Conservation (phyloP, 352 stramenopile species). For the Phytopythium sindhum region DNA sequence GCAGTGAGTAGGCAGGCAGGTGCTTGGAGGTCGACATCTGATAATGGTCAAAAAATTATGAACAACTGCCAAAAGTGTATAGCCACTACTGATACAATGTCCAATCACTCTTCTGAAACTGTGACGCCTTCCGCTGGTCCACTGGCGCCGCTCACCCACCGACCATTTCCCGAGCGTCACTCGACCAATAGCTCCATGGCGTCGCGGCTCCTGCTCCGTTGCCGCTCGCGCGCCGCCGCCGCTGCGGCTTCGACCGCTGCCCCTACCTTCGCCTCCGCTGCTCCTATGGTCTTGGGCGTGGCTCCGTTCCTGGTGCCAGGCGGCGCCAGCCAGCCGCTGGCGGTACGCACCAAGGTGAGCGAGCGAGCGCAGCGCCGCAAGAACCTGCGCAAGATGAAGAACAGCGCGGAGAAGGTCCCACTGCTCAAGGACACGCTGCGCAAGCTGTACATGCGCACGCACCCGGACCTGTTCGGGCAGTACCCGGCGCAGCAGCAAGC, state of each 20-base stretch:
- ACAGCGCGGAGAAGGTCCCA: slow-evolving; percentile 47
- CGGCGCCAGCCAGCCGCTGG: slow-evolving; percentile 8
- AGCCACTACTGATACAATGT: background rate
- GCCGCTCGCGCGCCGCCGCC: background rate
- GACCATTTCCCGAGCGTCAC: no score
- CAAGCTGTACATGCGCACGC: slow-evolving; percentile 80
- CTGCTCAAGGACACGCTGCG: slow-evolving; percentile 74
- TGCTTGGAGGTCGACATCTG: no score
- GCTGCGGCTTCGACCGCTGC: background rate
- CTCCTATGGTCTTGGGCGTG: background rate
- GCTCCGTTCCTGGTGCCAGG: slow-evolving; percentile 20
- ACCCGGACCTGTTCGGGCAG: slow-evolving; percentile 72
- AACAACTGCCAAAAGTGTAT: no score
- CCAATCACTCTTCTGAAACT: background rate
- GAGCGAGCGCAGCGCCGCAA: slow-evolving; percentile 67
- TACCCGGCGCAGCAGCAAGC: slow-evolving; percentile 59
- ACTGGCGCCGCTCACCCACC: background rate
- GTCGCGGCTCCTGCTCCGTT: slow-evolving; percentile 1
- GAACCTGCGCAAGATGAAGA: slow-evolving; percentile 80
- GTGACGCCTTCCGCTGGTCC: background rate
- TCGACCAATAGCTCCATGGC: background rate
- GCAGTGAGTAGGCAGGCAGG: no score
- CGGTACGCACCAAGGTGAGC: slow-evolving; percentile 66
- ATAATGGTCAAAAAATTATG: no score
- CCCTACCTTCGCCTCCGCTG: background rate